phyloP scores from a whole-genome alignment of 2,329 filamentous ascomycete species.

The Cercospora sp. region DNA sequence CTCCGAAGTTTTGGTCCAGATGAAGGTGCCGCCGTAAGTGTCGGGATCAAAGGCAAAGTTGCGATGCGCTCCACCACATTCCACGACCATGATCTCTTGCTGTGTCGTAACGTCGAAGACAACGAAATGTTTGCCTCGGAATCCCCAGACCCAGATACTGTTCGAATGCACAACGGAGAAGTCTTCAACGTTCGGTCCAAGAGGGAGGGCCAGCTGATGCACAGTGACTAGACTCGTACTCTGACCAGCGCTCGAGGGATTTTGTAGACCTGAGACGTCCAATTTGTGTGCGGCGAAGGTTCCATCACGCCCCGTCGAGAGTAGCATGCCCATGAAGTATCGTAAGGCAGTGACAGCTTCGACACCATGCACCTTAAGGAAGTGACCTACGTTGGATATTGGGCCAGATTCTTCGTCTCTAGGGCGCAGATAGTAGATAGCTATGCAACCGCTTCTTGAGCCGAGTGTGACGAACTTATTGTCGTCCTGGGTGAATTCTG shows the following conservation, averaged over 20 bases:
- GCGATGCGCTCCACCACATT: slow-evolving; percentile 83
- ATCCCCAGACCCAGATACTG: slow-evolving; percentile 74
- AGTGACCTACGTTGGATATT: background rate
- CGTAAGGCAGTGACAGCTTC: slow-evolving; percentile 70
- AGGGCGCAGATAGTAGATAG: slow-evolving; percentile 35
- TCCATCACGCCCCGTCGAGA: slow-evolving; percentile 77
- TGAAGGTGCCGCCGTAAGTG: slow-evolving; percentile 55
- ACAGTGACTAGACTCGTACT: slow-evolving; percentile 52
- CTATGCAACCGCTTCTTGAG: slow-evolving; percentile 57
- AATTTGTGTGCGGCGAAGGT: slow-evolving; percentile 65
- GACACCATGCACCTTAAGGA: slow-evolving; percentile 45
- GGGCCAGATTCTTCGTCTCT: background rate
- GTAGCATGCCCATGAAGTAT: slow-evolving; percentile 45
- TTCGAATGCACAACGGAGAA: slow-evolving; percentile 58
- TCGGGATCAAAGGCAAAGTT: slow-evolving; percentile 62
- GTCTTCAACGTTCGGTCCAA: slow-evolving; percentile 75
- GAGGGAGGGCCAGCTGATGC: slow-evolving; percentile 68
- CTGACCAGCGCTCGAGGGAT: slow-evolving; percentile 5
- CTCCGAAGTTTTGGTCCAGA: slow-evolving; percentile 69
- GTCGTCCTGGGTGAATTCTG: slow-evolving; percentile 15
- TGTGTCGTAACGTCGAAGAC: slow-evolving; percentile 75
- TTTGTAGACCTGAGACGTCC: slow-evolving; percentile 25
- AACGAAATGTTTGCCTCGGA: slow-evolving; percentile 75
- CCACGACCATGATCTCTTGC: slow-evolving; percentile 67
- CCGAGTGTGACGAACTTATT: slow-evolving; percentile 47